phyloP scores from a whole-genome alignment of 495 filamentous ascomycete genomes.

The Podospora tetraspora region DNA sequence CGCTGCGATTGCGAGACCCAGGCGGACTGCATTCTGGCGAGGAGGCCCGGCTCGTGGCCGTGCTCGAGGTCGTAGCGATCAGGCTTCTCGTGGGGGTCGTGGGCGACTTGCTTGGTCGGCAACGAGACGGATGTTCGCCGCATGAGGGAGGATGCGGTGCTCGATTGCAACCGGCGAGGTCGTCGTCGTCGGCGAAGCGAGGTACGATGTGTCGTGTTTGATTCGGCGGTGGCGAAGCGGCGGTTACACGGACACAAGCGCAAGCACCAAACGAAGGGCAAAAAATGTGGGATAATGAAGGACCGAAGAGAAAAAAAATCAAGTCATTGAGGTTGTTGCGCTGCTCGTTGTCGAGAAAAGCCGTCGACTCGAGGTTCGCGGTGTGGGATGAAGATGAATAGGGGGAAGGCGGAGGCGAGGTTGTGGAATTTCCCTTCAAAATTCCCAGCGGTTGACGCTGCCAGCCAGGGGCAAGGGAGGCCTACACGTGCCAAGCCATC shows the following conservation, averaged over 20 bases:
- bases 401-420: neutral
- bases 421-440: neutral
- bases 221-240: neutral
- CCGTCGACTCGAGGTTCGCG: slow-evolving; percentile 1
- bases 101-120: slow-evolving; percentile 51
- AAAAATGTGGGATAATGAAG: slow-evolving; percentile 7
- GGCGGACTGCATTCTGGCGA: slow-evolving; percentile 47
- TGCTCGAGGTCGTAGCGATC: slow-evolving; percentile 46
- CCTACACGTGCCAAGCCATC: neutral
- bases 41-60: slow-evolving; percentile 35
- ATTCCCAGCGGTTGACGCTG: slow-evolving; percentile 6
- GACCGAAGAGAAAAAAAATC: slow-evolving; percentile 6
- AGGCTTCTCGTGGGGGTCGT: slow-evolving; percentile 56
- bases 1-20: slow-evolving; percentile 67
- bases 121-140: slow-evolving; percentile 55
- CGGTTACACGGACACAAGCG: neutral
- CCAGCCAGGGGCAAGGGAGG: slow-evolving; percentile 3
- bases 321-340: neutral
- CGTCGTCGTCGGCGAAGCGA: neutral
- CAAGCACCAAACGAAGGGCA: neutral
- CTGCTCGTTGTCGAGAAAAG: slow-evolving; percentile 1
- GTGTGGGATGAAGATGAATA: slow-evolving; percentile 5
- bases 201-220: neutral
- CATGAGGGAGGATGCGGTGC: slow-evolving; percentile 34
- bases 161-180: slow-evolving; percentile 7